Conservation (phyloP, 2,329 filamentous ascomycete species). For the Xylaria sp. region DNA sequence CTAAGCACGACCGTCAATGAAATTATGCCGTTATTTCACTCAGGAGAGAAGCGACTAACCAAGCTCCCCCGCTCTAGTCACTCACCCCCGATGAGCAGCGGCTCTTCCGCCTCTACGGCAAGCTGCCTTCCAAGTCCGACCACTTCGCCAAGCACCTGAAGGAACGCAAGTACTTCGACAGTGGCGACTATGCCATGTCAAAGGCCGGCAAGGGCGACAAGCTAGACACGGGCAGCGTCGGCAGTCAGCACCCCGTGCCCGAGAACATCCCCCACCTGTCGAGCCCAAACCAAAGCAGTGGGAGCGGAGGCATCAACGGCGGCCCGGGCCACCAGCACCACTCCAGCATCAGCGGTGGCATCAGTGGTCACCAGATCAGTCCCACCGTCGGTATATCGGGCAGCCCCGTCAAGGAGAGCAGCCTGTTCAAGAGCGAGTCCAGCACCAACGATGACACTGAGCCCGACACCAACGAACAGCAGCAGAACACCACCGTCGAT, state of each 20-base stretch:
- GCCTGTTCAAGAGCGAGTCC: slow-evolving; percentile 84
- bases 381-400: slow-evolving; percentile 60
- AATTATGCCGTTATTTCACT: neutral
- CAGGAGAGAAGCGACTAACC: slow-evolving; percentile 15
- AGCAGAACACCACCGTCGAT: slow-evolving; percentile 50
- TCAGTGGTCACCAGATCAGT: slow-evolving; percentile 57
- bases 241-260: slow-evolving; percentile 92
- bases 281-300: slow-evolving; percentile 65
- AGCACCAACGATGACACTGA: slow-evolving; percentile 67
- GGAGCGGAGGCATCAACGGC: slow-evolving; percentile 54
- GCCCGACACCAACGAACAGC: slow-evolving; percentile 55
- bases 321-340: slow-evolving; percentile 51
- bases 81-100: slow-evolving; percentile 95
- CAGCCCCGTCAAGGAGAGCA: slow-evolving; percentile 91
- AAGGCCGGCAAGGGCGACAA: slow-evolving; percentile 97
- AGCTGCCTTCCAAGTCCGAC: slow-evolving; percentile 95
- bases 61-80: slow-evolving; percentile 66
- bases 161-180: slow-evolving; percentile 99
- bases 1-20: slow-evolving; percentile 1
- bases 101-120: slow-evolving; percentile 96
- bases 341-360: slow-evolving; percentile 52
- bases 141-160: slow-evolving; percentile 98
- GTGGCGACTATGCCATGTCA: slow-evolving; percentile 93
- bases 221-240: slow-evolving; percentile 91
- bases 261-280: slow-evolving; percentile 94